Evolutionary conservation across 257 asterid species (phyloP).

Genomic region (Penstemon barbatus): DNA sequence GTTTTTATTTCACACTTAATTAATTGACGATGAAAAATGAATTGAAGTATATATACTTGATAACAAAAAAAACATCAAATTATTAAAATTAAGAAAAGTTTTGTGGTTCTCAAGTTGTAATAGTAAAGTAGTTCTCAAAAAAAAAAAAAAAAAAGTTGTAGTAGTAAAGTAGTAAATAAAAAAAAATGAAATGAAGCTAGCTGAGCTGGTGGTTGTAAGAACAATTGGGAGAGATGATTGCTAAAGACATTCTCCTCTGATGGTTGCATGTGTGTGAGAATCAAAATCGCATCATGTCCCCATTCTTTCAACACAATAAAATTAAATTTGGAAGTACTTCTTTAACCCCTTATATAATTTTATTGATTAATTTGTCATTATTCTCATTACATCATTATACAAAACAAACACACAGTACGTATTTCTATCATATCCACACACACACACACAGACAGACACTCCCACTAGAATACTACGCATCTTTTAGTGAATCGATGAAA

Average conservation of each 20-base stretch:
- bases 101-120: no score
- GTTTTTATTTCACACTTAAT: no score
- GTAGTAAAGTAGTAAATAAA: no score
- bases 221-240: slow-evolving; percentile 33
- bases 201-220: not conserved
- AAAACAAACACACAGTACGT: not conserved
- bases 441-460: not conserved
- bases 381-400: slow-evolving; percentile 17
- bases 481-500: no score
- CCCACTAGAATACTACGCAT: not conserved
- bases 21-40: no score
- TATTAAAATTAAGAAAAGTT: no score
- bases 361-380: slow-evolving; percentile 28
- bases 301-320: slow-evolving; percentile 42
- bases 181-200: no score
- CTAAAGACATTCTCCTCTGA: slow-evolving; percentile 35
- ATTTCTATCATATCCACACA: not conserved
- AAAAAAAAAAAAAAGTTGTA: no score
- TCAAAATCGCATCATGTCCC: slow-evolving; percentile 51
- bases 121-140: no score
- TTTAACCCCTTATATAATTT: slow-evolving; percentile 9
- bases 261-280: slow-evolving; percentile 49
- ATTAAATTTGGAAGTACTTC: slow-evolving; percentile 21
- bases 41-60: no score
- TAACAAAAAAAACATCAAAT: no score